Base-by-base conservation (phyloP, 768 basidiomycete genomes). In the Pleurotus sapidus region DNA sequence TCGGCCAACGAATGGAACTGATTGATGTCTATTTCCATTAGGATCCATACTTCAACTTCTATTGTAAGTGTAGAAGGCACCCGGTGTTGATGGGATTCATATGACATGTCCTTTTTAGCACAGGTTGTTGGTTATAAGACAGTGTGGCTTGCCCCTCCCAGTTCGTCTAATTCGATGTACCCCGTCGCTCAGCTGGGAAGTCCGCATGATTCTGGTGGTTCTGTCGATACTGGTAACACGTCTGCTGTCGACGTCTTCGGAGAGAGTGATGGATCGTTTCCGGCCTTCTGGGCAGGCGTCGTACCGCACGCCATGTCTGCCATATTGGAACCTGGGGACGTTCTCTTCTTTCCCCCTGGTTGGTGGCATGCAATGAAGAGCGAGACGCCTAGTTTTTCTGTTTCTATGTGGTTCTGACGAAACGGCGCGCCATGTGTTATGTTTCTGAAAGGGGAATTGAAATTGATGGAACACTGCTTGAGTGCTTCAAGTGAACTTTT, bases 301-400 rank as follows among this genome's bases (percentile, higher is more conserved):
- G 78, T 80, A 20, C 84, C 84, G 6, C 50, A 72, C 18, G 87
- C 93, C 1, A 77, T 81, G 70, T 76, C 77, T 48, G 81, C 80
- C 30, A 84, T 84, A 1, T 76, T 98, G 1, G 73, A 78, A 55
- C 87, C 94, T 1, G 96, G 95, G 0, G 96, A 98, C 70, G 57
- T 95, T 45, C 74, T 98, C 46, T 89, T 91, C 67, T 87, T 98
- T 62, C 96, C 96, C 17, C 89, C 91, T 3, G 87, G 91, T 25
- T 96, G 93, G 93, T 96, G 93, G 93, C 93, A 96, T 70, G 89
- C 88, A 15, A 91, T 93, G 89, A 83, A 86, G 61, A 88, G 86
- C 69, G 91, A 92, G 72, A 81, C 82, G 20, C 84, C 78, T 39
- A 93, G 92, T 72, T 88, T 92, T 67, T 95, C 93, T 43, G 80